Base-by-base conservation (phyloP, 306 rosid genomes). In the Dalbergia cultrata region DNA sequence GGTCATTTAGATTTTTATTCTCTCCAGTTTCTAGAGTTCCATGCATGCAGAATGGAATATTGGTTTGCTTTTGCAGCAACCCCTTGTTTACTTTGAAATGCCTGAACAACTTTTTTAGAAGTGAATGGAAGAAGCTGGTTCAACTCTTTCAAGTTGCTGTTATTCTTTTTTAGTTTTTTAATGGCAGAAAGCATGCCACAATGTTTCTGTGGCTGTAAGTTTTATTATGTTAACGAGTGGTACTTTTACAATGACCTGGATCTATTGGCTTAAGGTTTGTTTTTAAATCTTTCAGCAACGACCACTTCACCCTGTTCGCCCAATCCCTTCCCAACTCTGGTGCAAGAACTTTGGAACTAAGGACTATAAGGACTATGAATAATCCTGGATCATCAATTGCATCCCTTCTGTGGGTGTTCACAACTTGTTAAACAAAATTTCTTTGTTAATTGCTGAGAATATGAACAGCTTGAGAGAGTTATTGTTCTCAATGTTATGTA, bases 251-350 rank as follows among this genome's bases (percentile, higher is more conserved):
- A 37, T 77, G 59, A 47, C 68, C 37, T 59, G 21, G 37, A 13
- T 72, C 26, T 54, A 41, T 71, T 81, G 72, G 53, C 85, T 81
- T 63, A 63, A 59, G 45, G 22, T 61, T 43, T 9, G 13, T 65
- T 47, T 72, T 34, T 65, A 12, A 5, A 72, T 59, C 10, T 83
- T 89, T 89, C 99, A 95, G 99, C 98, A 92, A 93, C 96, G 99
- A 76, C 99, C 99, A 0, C 98, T 87, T 87, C 89, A 90, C 58
- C 99, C 98, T 3, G 94, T 95, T 83, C 99, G 94, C n/a, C 94
- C 99, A 4, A 95, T 95, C 81, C 99, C 99, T 63, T 95, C 99
- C 19, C 99, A 95, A 79, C 80, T 93, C 19, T 95, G 98, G 99
- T 93, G 98, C 92, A 95, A 95, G 81, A 95, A 95, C 82, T 93